Conservation (phyloP, 2,329 filamentous ascomycete species). For the Penicillium digitatum region DNA sequence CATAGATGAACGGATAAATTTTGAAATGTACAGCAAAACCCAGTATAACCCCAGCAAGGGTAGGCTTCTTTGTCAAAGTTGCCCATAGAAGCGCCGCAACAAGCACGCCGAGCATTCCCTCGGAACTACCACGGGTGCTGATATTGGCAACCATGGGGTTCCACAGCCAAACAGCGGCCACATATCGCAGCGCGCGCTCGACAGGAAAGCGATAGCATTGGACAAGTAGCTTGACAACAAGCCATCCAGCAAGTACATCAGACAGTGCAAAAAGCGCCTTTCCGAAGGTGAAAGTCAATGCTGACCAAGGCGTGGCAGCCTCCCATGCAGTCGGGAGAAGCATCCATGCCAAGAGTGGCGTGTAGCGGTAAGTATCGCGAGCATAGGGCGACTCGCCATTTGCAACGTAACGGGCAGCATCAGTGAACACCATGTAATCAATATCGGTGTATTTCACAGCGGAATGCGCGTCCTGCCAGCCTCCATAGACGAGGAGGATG, state of each 20-base stretch:
- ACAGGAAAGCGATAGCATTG: constrained; percentile 47
- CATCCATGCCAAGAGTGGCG: constrained; percentile 86
- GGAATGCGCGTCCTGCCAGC: constrained; percentile 87
- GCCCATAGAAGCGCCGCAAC: constrained; percentile 83
- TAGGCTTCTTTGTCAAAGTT: constrained; percentile 59
- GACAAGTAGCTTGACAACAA: constrained; percentile 59
- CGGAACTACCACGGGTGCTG: constrained; percentile 88
- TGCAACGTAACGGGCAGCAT: constrained; percentile 75
- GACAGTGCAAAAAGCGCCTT: constrained; percentile 81
- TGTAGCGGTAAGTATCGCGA: constrained; percentile 94
- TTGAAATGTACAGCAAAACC: constrained; percentile 93
- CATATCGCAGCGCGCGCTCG: constrained; percentile 63
- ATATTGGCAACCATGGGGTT: constrained; percentile 99
- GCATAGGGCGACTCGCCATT: constrained; percentile 72
- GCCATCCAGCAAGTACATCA: constrained; percentile 79
- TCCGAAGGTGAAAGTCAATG: constrained; percentile 64
- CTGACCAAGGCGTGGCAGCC: constrained; percentile 22
- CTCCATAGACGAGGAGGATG: constrained; percentile 76
- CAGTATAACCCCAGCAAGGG: constrained; percentile 68
- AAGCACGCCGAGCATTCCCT: constrained; percentile 81
- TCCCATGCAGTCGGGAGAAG: constrained; percentile 71
- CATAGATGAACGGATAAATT: constrained; percentile 98
- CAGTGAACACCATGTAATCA: constrained; percentile 97
- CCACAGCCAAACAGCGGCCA: constrained; percentile 80
- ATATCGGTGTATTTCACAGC: constrained; percentile 98